Evolutionary conservation across 192 early-diverging fungal species (phyloP).

Genomic region (Dimargaris cristalligena): DNA sequence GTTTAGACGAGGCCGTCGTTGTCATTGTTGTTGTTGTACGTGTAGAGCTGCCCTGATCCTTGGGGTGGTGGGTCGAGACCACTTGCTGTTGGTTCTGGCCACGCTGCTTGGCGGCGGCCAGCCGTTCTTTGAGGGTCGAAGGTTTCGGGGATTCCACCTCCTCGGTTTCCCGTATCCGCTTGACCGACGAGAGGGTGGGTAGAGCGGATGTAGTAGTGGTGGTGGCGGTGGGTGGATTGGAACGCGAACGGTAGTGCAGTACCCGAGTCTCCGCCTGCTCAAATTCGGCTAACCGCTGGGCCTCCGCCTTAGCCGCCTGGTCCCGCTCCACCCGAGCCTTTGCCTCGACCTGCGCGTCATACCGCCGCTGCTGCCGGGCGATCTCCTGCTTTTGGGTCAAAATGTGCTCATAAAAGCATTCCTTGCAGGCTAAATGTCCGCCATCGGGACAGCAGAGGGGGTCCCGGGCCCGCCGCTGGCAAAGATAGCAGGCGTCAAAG

Average conservation of each 20-base stretch:
- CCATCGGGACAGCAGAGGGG: conserved; percentile 55
- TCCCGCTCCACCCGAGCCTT: too few relatives aligned
- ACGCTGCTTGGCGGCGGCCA: neutral
- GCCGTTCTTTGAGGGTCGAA: neutral
- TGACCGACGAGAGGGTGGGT: neutral
- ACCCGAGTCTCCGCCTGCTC: conserved; percentile 1
- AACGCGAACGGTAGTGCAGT: neutral
- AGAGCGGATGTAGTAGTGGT: neutral
- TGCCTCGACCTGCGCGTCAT: too few relatives aligned
- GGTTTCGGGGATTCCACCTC: neutral
- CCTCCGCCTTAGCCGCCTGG: too few relatives aligned
- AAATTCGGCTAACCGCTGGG: neutral
- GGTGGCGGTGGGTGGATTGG: neutral
- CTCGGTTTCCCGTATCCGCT: neutral
- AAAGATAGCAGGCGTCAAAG: conserved; percentile 79
- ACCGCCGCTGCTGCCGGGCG: neutral
- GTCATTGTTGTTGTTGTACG: neutral
- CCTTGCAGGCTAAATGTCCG: conserved; percentile 77
- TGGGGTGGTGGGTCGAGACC: too few relatives aligned
- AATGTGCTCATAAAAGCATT: conserved; percentile 73
- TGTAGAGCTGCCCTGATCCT: too few relatives aligned
- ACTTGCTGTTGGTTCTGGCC: neutral
- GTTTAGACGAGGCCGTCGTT: neutral
- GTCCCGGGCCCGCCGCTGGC: conserved; percentile 55
- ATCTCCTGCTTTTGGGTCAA: conserved; percentile 71